Evolutionary conservation across 73 alveolate genomes (phyloP).

Genomic region (Stentor coeruleus): DNA sequence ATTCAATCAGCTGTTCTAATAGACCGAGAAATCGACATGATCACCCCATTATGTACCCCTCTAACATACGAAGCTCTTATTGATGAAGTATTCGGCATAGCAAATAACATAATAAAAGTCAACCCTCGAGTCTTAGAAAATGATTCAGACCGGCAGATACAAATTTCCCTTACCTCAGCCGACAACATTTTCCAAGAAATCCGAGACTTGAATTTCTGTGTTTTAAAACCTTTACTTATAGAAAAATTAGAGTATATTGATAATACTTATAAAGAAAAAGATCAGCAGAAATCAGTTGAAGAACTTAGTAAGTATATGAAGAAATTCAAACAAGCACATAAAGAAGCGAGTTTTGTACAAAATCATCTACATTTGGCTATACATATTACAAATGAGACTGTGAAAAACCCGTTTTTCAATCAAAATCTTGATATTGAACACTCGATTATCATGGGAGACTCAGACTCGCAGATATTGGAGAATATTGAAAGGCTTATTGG

Average conservation of each 20-base stretch:
- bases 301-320: slow-evolving; percentile 20
- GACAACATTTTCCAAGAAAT: slow-evolving; percentile 23
- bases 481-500: slow-evolving; percentile 43
- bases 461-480: slow-evolving; percentile 23
- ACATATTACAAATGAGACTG: slow-evolving; percentile 12
- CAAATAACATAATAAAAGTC: slow-evolving; percentile 14
- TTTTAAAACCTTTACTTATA: slow-evolving; percentile 20
- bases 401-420: slow-evolving; percentile 16
- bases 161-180: slow-evolving; percentile 16
- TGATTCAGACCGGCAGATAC: slow-evolving; percentile 9
- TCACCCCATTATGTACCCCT: slow-evolving; percentile 57
- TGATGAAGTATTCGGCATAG: slow-evolving; percentile 58
- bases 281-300: slow-evolving; percentile 17
- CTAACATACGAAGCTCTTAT: slow-evolving; percentile 57
- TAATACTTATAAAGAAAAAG: slow-evolving; percentile 26
- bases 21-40: slow-evolving; percentile 52
- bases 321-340: slow-evolving; percentile 20
- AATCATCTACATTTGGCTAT: slow-evolving; percentile 28
- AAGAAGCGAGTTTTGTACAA: slow-evolving; percentile 24
- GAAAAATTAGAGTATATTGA: slow-evolving; percentile 24
- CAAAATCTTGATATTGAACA: slow-evolving; percentile 26
- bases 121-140: slow-evolving; percentile 13
- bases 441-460: slow-evolving; percentile 25
- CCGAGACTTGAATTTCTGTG: slow-evolving; percentile 29
- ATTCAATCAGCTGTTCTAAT: slow-evolving; percentile 26